A percentile compares a stretch with the other conserved stretches of the same genome.
phyloP scores from a whole-genome alignment of 805 yeast genomes.

The Myxozyma udenii region DNA sequence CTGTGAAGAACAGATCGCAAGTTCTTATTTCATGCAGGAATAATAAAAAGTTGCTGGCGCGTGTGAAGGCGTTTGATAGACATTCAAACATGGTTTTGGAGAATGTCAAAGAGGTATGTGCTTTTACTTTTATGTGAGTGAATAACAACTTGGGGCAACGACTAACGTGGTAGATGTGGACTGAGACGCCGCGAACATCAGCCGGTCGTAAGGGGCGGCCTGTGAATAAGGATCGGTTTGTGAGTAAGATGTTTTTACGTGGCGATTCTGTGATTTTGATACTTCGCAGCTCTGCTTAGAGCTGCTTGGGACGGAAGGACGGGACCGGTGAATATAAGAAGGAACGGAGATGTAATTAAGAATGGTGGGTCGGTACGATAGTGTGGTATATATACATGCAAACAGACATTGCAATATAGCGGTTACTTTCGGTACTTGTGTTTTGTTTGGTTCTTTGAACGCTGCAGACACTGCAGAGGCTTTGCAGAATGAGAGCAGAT shows the following conservation, averaged over 20 bases:
- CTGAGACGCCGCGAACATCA: conserved; percentile 56
- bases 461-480: too few relatives aligned
- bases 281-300: conserved; percentile 44
- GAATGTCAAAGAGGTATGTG: conserved; percentile 73
- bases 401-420: too few relatives aligned
- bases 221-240: conserved; percentile 69
- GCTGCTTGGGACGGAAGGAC: too few relatives aligned
- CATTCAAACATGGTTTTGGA: conserved; percentile 92
- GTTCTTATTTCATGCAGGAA: conserved; percentile 87
- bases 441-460: too few relatives aligned
- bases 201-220: conserved; percentile 71
- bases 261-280: conserved; percentile 94
- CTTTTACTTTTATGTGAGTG: neutral
- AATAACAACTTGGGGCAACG: neutral
- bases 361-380: too few relatives aligned
- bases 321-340: too few relatives aligned
- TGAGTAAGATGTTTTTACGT: conserved; percentile 84
- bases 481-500: too few relatives aligned
- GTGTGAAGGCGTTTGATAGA: conserved; percentile 91
- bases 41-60: conserved; percentile 85
- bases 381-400: too few relatives aligned
- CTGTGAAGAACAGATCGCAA: conserved; percentile 69
- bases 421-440: too few relatives aligned
- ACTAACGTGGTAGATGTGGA: conserved; percentile 49
- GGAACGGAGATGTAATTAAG: too few relatives aligned